phyloP scores from a whole-genome alignment of 2,329 filamentous ascomycete species.

The Fusarium nygamai region DNA sequence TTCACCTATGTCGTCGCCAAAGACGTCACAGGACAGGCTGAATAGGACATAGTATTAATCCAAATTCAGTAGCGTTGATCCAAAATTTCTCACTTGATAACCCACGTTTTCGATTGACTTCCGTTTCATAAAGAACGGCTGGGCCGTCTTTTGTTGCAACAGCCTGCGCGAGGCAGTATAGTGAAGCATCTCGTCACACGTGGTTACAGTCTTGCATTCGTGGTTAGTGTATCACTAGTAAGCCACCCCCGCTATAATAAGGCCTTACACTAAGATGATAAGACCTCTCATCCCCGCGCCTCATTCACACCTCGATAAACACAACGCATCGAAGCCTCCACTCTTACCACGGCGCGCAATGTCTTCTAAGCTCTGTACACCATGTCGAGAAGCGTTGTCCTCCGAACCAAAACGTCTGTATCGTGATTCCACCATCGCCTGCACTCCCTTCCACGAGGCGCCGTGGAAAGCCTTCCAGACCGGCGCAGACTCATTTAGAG shows the following conservation, averaged over 20 bases:
- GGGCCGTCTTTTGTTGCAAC: fast-evolving
- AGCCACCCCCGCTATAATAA: neutral
- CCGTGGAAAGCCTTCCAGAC: neutral
- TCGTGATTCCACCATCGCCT: neutral
- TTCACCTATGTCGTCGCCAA: neutral
- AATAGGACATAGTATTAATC: neutral
- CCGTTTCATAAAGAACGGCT: fast-evolving
- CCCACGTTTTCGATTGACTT: fast-evolving
- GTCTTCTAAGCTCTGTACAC: neutral
- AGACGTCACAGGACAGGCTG: neutral
- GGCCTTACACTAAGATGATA: neutral
- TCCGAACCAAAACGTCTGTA: neutral
- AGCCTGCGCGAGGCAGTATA: no score
- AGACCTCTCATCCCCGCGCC: neutral
- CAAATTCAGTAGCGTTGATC: neutral
- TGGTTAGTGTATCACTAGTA: neutral
- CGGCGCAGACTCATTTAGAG: no score
- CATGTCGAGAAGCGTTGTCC: neutral
- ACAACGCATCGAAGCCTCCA: neutral
- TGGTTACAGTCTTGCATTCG: neutral
- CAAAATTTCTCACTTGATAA: fast-evolving
- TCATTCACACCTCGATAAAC: neutral
- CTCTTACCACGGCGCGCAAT: neutral
- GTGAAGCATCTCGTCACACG: neutral
- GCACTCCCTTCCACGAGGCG: neutral